These are phyloP conservation scores for Phytophthora europaea DNA, from an alignment of 352 stramenopile species.

Conservation along the genomic window DNA sequence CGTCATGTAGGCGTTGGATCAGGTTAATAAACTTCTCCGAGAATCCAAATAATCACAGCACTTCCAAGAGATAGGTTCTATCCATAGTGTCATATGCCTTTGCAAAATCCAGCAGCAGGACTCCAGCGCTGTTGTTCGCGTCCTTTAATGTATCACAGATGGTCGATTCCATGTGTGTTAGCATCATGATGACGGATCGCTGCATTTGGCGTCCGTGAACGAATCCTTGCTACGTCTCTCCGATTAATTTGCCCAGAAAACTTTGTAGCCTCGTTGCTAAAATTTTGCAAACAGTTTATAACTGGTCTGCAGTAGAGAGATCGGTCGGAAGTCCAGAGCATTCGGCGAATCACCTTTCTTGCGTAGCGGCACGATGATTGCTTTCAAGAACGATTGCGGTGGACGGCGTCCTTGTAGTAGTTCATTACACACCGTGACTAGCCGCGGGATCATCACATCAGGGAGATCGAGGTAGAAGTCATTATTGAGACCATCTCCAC, in stretches of 20 bases:
- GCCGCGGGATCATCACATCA: no score
- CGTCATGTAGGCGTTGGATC: neutral
- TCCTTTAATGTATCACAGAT: neutral
- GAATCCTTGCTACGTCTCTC: neutral
- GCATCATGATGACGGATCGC: neutral
- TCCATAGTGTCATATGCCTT: slow-evolving; percentile 6
- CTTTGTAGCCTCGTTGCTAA: neutral
- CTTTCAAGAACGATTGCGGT: neutral
- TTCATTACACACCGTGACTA: neutral
- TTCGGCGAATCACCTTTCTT: neutral
- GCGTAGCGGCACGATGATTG: neutral
- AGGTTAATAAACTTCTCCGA: neutral
- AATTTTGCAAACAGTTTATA: neutral
- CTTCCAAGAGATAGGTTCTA: neutral
- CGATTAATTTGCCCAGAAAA: neutral
- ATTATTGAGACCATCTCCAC: no score
- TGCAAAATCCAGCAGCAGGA: neutral
- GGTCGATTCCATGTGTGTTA: neutral
- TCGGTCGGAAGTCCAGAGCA: neutral
- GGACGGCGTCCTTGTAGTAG: neutral
- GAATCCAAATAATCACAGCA: neutral
- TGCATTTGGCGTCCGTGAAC: neutral
- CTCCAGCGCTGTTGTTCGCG: neutral
- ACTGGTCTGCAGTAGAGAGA: neutral
- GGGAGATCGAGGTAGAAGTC: no score